Evolutionary conservation across 164 flowering plant species (phyloP), one percentile per base, ranked within the genome.

Genomic region (Nelumbo lutea): DNA sequence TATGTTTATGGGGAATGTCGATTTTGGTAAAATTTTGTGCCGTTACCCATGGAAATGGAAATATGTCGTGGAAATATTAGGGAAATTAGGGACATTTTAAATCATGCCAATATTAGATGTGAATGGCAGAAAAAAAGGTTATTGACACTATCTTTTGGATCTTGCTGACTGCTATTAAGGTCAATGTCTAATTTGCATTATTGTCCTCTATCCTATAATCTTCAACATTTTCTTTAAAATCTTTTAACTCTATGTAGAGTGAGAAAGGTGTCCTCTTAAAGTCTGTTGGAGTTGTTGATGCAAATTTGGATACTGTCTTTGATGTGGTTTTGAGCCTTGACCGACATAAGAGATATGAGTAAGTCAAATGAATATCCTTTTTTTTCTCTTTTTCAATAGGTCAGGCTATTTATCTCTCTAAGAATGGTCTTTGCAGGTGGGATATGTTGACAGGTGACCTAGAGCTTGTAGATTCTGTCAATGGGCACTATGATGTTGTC

Each of bases 401-500:
- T 68, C 27, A 56, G 75, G 27, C 68, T 58, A 42, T 39, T 73
- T 61, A 1, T 59, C 11, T 76, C 58, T 83, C 76, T 75, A 60
- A 79, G 67, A 67, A 69, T 68, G 75, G 69, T 76, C 64, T 74
- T 75, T 77, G 68, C 93, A 95, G 98, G 88, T 95, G 99, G 99
- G 98, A 95, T 78, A 78, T 82, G 73, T 63, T 95, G 76, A 92
- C 90, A 38, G 83, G 88, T 72, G 97, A 95, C 78, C 77, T 92
- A 70, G 91, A 95, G 81, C 75, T 92, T 48, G 66, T 92, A 65
- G 95, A 90, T 69, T 86, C 94, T 45, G 64, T 83, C 59, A 81
- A 90, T 83, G 97, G 97, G 61, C 91, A 91, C 72, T 85, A 73
- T 77, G 97, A 91, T 81, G 83, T 89, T 73, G 82, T 91, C n/a